A percentile compares a stretch with the other conserved stretches of the same genome.
phyloP scores from a whole-genome alignment of 257 asterid genomes.

The Plantago ovata region DNA sequence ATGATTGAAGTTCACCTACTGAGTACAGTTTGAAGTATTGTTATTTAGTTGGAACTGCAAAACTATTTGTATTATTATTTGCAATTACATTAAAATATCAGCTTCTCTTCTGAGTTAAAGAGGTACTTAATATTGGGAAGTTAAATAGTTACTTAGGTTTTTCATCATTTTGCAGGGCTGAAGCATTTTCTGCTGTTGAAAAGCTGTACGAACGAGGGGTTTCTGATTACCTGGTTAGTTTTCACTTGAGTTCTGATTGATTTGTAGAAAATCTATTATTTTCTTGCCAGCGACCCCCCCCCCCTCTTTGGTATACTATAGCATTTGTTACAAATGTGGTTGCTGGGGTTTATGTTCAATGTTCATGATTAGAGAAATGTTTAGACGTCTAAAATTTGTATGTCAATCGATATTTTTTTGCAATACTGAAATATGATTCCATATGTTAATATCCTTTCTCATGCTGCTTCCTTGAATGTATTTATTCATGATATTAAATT shows the following conservation, averaged over 20 bases:
- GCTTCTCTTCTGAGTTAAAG: not conserved
- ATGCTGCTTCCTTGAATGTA: not conserved
- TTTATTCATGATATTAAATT: not conserved
- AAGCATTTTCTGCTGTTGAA: constrained; percentile 54
- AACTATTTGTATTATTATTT: too few relatives aligned
- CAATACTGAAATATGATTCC: not conserved
- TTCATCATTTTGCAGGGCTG: constrained; percentile 47
- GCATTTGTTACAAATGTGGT: not conserved
- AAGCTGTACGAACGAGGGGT: constrained; percentile 82
- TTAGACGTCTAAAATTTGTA: not conserved
- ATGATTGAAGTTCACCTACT: constrained; percentile 4
- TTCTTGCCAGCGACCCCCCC: too few relatives aligned
- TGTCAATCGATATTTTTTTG: not conserved
- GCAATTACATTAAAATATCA: too few relatives aligned
- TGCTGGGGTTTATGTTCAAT: not conserved
- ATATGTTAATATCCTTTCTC: not conserved
- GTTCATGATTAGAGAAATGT: not conserved
- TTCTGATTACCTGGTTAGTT: constrained; percentile 83
- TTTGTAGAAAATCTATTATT: constrained; percentile 16
- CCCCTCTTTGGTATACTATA: constrained; percentile 3
- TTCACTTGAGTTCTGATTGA: constrained; percentile 13
- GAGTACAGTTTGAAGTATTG: not conserved
- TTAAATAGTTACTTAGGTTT: not conserved
- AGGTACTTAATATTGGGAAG: not conserved
- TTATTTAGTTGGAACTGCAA: not conserved